Evolutionary conservation across 2,329 filamentous ascomycete species (phyloP).

Genomic region (Cladosporium cucumerinum): DNA sequence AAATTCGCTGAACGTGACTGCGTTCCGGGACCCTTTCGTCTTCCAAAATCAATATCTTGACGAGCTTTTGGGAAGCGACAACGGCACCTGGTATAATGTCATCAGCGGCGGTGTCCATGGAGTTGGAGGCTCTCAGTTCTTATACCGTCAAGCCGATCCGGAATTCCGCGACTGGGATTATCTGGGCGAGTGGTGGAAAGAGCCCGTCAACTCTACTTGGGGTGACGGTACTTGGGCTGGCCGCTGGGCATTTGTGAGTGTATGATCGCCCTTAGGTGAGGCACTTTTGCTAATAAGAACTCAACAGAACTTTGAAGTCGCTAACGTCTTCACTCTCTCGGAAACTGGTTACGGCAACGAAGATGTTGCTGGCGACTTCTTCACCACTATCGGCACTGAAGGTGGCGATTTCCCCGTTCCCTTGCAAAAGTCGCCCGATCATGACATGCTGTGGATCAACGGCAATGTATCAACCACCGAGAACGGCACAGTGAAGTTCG

Average conservation of each 20-base stretch:
- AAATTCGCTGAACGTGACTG: slow-evolving; percentile 38
- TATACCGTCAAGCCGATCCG: slow-evolving; percentile 40
- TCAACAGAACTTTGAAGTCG: slow-evolving; percentile 44
- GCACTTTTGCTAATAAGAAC: not conserved
- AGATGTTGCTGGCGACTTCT: slow-evolving; percentile 34
- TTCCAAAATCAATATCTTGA: slow-evolving; percentile 42
- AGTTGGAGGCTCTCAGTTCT: slow-evolving; percentile 38
- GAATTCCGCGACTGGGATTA: slow-evolving; percentile 41
- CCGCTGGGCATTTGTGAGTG: slow-evolving; percentile 29
- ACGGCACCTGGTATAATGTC: slow-evolving; percentile 40
- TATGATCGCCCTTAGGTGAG: not conserved
- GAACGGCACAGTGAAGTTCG: slow-evolving; percentile 33
- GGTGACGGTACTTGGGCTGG: slow-evolving; percentile 26
- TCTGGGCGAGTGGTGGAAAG: slow-evolving; percentile 41
- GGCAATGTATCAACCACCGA: slow-evolving; percentile 33
- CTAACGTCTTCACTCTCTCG: slow-evolving; percentile 43
- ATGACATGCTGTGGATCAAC: slow-evolving; percentile 44
- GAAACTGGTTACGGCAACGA: slow-evolving; percentile 39
- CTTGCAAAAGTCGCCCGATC: slow-evolving; percentile 33
- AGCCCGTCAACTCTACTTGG: slow-evolving; percentile 27
- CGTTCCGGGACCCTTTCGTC: slow-evolving; percentile 44
- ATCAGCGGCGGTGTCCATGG: slow-evolving; percentile 38
- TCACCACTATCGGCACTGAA: slow-evolving; percentile 43
- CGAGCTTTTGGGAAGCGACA: slow-evolving; percentile 31
- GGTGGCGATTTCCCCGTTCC: slow-evolving; percentile 39